A percentile compares a stretch with the other conserved stretches of the same genome.
These are phyloP conservation scores for Cystofilobasidium bisporidii DNA, from an alignment of 768 basidiomycete genomes.

Conservation along the genomic window DNA sequence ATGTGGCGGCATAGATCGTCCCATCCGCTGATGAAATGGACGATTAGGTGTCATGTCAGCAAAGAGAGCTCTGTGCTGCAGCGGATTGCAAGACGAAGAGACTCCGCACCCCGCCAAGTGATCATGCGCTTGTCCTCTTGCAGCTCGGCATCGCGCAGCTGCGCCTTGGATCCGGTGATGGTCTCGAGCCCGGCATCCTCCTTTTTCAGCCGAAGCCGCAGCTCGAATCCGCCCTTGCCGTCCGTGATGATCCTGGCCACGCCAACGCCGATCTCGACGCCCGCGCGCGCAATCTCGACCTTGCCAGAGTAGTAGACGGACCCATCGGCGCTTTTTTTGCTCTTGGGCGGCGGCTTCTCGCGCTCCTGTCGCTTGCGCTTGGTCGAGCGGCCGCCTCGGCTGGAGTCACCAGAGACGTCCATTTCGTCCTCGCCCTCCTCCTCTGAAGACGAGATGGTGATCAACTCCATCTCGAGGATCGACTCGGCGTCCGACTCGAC, in stretches of 20 bases:
- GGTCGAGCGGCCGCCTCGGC: neutral
- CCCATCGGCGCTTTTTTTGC: neutral
- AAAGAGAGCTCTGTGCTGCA: too few relatives aligned
- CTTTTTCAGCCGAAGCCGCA: neutral
- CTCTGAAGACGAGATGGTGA: neutral
- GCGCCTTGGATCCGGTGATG: neutral
- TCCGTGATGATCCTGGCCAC: neutral
- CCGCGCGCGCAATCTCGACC: neutral
- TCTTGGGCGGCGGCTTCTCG: neutral
- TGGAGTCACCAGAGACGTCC: neutral
- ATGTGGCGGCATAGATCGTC: neutral
- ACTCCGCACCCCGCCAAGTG: too few relatives aligned
- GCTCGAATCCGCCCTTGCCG: neutral
- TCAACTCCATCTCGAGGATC: neutral
- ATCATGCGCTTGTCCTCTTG: too few relatives aligned
- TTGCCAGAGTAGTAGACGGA: slow-evolving; percentile 1
- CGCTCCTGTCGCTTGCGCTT: neutral
- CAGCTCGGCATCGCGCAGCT: neutral
- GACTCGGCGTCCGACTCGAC: neutral
- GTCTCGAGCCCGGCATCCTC: neutral
- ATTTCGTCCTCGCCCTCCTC: neutral
- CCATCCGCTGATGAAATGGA: neutral
- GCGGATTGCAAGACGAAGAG: too few relatives aligned
- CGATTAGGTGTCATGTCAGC: too few relatives aligned
- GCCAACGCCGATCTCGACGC: neutral